phyloP scores from a whole-genome alignment of 2,329 filamentous ascomycete genomes.

The Calonectria honghensis region DNA sequence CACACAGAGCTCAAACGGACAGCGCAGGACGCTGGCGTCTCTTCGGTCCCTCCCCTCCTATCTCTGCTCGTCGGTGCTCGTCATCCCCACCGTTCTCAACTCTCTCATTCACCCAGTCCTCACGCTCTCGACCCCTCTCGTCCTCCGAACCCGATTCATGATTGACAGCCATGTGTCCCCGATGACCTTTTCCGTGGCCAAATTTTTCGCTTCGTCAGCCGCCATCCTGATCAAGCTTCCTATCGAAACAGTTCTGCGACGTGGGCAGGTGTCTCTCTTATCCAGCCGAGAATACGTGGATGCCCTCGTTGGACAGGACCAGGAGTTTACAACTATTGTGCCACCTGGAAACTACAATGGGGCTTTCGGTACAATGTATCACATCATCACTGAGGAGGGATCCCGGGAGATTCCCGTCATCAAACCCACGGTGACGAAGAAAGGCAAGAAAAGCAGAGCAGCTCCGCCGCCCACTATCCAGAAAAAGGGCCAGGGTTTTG shows the following conservation, averaged over 20 bases:
- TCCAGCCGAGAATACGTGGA: conserved; percentile 71
- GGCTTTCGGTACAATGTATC: conserved; percentile 93
- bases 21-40: conserved; percentile 85
- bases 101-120: conserved; percentile 89
- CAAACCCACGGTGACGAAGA: conserved; percentile 57
- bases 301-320: conserved; percentile 66
- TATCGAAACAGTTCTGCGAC: conserved; percentile 91
- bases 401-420: conserved; percentile 67
- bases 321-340: conserved; percentile 82
- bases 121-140: conserved; percentile 86
- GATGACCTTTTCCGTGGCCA: conserved; percentile 85
- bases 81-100: conserved; percentile 91
- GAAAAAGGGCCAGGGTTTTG: conserved; percentile 79
- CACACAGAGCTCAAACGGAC: conserved; percentile 83
- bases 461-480: conserved; percentile 58
- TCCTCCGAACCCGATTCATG: conserved; percentile 88
- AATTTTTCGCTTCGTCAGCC: conserved; percentile 85
- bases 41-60: conserved; percentile 87
- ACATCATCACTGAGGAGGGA: conserved; percentile 90
- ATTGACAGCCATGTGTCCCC: conserved; percentile 90
- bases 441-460: conserved; percentile 57
- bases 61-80: conserved; percentile 80
- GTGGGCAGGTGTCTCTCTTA: conserved; percentile 87
- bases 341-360: conserved; percentile 88
- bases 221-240: conserved; percentile 93